phyloP scores from a whole-genome alignment of 345 rosid species.

The Anacardium occidentale region DNA sequence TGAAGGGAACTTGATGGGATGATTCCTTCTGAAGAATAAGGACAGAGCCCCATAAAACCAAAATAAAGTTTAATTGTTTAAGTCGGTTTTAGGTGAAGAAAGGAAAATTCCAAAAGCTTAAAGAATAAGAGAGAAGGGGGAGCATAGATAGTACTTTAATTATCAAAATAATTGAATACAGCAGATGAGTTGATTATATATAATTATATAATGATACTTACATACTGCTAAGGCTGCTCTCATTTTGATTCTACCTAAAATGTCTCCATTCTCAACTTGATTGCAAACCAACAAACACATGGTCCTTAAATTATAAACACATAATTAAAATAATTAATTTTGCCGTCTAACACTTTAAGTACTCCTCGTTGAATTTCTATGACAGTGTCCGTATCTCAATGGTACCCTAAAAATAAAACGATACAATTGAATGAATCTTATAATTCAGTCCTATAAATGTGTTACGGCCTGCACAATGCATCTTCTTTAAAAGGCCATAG shows the following conservation, averaged over 20 bases:
- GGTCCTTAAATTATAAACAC: neutral
- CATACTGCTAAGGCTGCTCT: slow-evolving; percentile 12
- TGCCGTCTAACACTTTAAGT: slow-evolving; percentile 12
- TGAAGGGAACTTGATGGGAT: neutral
- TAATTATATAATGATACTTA: neutral
- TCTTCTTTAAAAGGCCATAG: no score
- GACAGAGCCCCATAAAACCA: neutral
- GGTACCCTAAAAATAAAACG: no score
- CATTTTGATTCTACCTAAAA: slow-evolving; percentile 23
- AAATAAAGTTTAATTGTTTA: neutral
- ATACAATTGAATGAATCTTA: no score
- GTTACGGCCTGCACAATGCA: no score
- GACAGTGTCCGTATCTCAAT: no score
- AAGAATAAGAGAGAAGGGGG: slow-evolving; percentile 19
- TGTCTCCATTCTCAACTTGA: slow-evolving; percentile 37
- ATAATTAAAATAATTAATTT: neutral
- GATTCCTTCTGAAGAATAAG: neutral
- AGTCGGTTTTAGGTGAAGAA: slow-evolving; percentile 15
- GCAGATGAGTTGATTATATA: neutral
- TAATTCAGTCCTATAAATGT: no score
- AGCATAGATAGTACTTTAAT: slow-evolving; percentile 1
- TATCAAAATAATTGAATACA: slow-evolving; percentile 21
- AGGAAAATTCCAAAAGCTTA: slow-evolving; percentile 25
- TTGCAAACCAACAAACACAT: slow-evolving; percentile 36
- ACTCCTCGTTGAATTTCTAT: neutral